These are phyloP conservation scores for Aspergillus sp. DNA, from an alignment of 2,329 filamentous ascomycete species.

Conservation along the genomic window DNA sequence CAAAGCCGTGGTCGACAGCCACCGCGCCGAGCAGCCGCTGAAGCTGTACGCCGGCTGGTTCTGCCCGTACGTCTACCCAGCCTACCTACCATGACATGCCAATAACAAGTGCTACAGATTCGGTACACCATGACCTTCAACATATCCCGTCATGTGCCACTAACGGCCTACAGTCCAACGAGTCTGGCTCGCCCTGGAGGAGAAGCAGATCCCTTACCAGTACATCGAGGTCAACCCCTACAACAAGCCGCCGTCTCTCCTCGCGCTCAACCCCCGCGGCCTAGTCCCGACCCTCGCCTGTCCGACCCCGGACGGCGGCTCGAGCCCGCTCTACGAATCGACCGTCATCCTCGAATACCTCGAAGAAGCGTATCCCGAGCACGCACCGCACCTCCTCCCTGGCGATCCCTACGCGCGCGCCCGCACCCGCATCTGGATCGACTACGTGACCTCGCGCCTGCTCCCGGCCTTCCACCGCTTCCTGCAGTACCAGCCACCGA, in stretches of 20 bases:
- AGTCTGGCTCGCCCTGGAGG: slow-evolving; percentile 61
- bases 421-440: slow-evolving; percentile 61
- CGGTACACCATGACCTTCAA: slow-evolving; percentile 20
- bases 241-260: slow-evolving; percentile 57
- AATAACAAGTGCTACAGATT: slow-evolving; percentile 21
- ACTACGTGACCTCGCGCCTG: slow-evolving; percentile 59
- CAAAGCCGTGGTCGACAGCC: slow-evolving; percentile 25
- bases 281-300: slow-evolving; percentile 59
- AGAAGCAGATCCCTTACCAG: slow-evolving; percentile 65
- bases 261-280: slow-evolving; percentile 64
- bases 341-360: slow-evolving; percentile 66
- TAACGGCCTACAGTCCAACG: slow-evolving; percentile 61
- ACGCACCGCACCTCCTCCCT: slow-evolving; percentile 48
- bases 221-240: slow-evolving; percentile 74
- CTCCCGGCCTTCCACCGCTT: slow-evolving; percentile 61
- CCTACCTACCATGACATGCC: too few relatives aligned
- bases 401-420: slow-evolving; percentile 55
- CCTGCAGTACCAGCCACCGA: slow-evolving; percentile 37
- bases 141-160: too few relatives aligned
- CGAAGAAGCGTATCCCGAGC: slow-evolving; percentile 56
- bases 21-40: slow-evolving; percentile 25
- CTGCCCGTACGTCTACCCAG: slow-evolving; percentile 41
- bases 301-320: slow-evolving; percentile 14
- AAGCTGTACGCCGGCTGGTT: slow-evolving; percentile 70
- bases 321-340: slow-evolving; percentile 61